Evolutionary conservation across 164 flowering plant species (phyloP), one percentile per base, ranked within the genome.

Genomic region (Taxillus chinensis): DNA sequence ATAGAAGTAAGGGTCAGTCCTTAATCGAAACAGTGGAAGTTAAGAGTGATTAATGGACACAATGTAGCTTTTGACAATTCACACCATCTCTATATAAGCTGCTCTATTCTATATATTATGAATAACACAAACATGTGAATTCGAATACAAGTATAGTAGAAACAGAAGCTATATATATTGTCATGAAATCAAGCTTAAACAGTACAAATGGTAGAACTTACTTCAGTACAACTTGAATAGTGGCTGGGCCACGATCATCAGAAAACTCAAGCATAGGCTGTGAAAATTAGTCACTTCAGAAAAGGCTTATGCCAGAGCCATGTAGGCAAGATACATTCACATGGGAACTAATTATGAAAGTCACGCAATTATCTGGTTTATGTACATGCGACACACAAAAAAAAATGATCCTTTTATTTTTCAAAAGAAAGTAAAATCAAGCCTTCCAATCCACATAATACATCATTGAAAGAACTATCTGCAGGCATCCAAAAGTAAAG

Each of bases 261-360:
- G 68, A 45, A 60, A 70, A 77, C 62, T 76, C 77, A 45, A 86
- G 78, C 56, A 80, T 64, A 66, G 95, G 97, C 97, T 91, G 85
- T 67, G 15, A 3, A 67, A 45, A 40, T 37, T 14, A 17, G 45
- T 8, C 60, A 61, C 40, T 40, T 41, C 15, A 52, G n/a, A 38
- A n/a, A 41, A 27, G 27, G 27, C 27, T 0, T 15, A 55, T 43
- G 46, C 10, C 46, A 43, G 46, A 43, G 10, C 46, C 10, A 43
- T 5, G 10, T 43, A 43, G 8, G 8, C 46, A 43, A 43, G 46
- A 43, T 43, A 6, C 46, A 43, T 5, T 43, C 46, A 43, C 46
- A 43, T 43, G 10, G 10, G 10, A 43, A 43, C 7, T 43, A 27
- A 5, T 43, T 6, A 43, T 43, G 10, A 6, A 43, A 43, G 46